Evolutionary conservation across 176 grass and related monocot genomes (phyloP), one percentile per base, ranked within the genome.

Genomic region (Tuctoria greenei): DNA sequence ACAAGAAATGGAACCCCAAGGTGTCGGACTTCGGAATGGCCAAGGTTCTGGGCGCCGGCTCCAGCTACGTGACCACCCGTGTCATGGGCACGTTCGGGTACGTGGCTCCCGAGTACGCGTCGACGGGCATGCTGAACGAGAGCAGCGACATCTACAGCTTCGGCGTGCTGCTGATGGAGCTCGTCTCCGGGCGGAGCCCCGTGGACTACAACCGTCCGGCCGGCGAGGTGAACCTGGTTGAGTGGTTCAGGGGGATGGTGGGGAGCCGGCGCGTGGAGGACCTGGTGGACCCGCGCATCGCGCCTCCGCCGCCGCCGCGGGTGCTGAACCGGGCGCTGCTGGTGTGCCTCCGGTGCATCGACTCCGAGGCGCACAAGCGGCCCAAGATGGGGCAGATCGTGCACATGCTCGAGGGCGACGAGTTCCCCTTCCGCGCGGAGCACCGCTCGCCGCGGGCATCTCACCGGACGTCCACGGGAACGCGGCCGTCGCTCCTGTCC

Each of bases 21-120:
- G 96, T 99, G 8, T 99, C 96, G 0, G 96, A 99, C 85, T 99
- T 99, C 75, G 96, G 96, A n/a, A 90, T 99, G 87, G 92, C 96
- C 52, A 92, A 95, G 74, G 89, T 95, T 1, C 88, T 99, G 42
- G 96, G 92, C 21, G 67, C 92, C 4, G 96, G 92, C 11, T 99
- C 92, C 5, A 99, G 91, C 89, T 99, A 88, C 61, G 96, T 95
- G 75, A 99, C 92, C 9, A 99, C 96, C 46, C 92, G 96, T 18
- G 96, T 93, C 16, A 99, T 95, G 89, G 96, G 96, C 50, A 99
- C 96, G 26, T 99, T 99, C 52, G 96, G 96, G 11, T 99, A 95
- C 66, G 96, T 99, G 14, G 96, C 96, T 17, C 96, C 96, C 11
- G 96, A 99, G 83, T 99, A 99, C 75, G 96, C 96, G 23, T 93